Percentiles rank a stretch among this genome's conserved stretches.
Evolutionary conservation across 768 basidiomycete species (phyloP).

Genomic region (Xerocomellus amylosporus): DNA sequence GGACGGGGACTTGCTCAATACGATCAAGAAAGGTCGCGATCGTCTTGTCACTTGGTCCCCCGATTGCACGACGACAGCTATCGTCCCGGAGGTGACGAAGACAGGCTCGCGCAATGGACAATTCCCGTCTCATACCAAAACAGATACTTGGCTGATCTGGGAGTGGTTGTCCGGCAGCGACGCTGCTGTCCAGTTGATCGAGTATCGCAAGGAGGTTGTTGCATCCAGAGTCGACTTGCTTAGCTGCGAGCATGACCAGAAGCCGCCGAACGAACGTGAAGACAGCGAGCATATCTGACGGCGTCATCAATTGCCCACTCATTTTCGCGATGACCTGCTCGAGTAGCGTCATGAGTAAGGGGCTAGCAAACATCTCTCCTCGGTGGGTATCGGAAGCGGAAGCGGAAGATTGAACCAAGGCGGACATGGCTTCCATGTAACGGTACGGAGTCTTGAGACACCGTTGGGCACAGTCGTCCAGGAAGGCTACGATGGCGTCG

Average conservation of each 20-base stretch:
- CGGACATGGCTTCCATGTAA: conserved; percentile 72
- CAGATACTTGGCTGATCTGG: conserved; percentile 34
- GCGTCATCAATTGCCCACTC: conserved; percentile 47
- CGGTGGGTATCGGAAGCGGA: conserved; percentile 7
- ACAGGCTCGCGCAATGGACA: conserved; percentile 38
- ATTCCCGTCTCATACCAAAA: conserved; percentile 45
- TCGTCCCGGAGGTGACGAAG: conserved; percentile 33
- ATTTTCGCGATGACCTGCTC: conserved; percentile 76
- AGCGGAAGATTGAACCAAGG: conserved; percentile 25
- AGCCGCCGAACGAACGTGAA: conserved; percentile 64
- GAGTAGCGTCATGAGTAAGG: conserved; percentile 73
- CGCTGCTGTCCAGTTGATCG: conserved; percentile 37
- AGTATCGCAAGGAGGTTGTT: conserved; percentile 30
- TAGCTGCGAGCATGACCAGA: conserved; percentile 52
- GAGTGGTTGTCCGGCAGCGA: conserved; percentile 32
- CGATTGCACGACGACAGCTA: not conserved
- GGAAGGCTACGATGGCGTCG: conserved; percentile 56
- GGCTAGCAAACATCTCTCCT: conserved; percentile 53
- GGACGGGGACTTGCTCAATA: conserved; percentile 41
- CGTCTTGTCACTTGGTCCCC: conserved; percentile 3
- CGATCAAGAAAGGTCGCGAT: conserved; percentile 45
- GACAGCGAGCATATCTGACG: conserved; percentile 64
- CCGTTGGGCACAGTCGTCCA: conserved; percentile 84
- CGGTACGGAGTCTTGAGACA: conserved; percentile 81
- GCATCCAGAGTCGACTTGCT: conserved; percentile 45